Conservation (phyloP, 2,329 filamentous ascomycete species). For the Phialemonium atrogriseum region DNA sequence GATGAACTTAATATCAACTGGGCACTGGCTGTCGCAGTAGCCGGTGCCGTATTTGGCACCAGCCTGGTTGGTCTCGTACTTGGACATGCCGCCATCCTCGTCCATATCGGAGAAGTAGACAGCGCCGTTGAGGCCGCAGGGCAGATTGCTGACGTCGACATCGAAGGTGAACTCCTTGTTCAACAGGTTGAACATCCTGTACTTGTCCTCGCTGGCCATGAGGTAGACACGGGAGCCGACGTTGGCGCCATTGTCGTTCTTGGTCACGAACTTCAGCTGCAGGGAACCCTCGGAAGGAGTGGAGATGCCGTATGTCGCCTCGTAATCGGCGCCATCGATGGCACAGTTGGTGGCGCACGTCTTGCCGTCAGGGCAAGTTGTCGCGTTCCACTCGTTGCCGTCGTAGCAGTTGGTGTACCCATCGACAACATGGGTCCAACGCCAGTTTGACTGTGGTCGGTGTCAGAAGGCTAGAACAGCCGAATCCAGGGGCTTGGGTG, state of each 20-base stretch:
- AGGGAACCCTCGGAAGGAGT: conserved; percentile 33
- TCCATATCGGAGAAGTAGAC: conserved; percentile 51
- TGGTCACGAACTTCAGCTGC: conserved; percentile 43
- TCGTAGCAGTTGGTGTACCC: conserved; percentile 39
- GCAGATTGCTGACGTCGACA: conserved; percentile 52
- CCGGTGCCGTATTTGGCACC: conserved; percentile 49
- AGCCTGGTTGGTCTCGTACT: conserved; percentile 36
- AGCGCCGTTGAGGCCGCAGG: conserved; percentile 57
- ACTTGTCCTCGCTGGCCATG: conserved; percentile 44
- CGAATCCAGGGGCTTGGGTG: neutral
- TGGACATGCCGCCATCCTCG: conserved; percentile 40
- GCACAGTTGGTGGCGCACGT: conserved; percentile 35
- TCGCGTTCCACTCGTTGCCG: conserved; percentile 25
- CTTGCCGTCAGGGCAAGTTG: conserved; percentile 29
- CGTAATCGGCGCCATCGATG: conserved; percentile 37
- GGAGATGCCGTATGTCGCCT: conserved; percentile 37
- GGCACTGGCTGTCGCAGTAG: conserved; percentile 44
- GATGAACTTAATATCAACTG: conserved; percentile 43
- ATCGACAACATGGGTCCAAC: conserved; percentile 35
- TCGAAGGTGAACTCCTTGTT: conserved; percentile 57
- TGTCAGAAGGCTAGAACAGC: neutral
- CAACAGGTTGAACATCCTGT: conserved; percentile 49
- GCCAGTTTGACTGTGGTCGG: conserved; percentile 33
- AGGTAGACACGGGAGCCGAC: conserved; percentile 46
- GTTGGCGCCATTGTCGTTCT: conserved; percentile 29